A percentile compares a stretch with the other conserved stretches of the same genome.
Evolutionary conservation across 2,329 filamentous ascomycete genomes (phyloP).

Genomic region (Pseudogymnoascus sp.): DNA sequence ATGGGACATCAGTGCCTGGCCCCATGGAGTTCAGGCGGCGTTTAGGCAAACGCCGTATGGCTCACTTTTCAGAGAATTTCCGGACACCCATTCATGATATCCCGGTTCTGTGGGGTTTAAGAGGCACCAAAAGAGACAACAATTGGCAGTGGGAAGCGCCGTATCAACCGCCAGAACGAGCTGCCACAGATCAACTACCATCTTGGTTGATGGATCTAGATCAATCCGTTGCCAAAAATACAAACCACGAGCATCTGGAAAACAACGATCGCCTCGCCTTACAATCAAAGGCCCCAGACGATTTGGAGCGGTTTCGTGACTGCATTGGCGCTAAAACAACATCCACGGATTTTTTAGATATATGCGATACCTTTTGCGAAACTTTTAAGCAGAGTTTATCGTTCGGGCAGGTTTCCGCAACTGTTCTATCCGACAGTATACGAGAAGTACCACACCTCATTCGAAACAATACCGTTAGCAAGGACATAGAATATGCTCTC

Average conservation of each 20-base stretch:
- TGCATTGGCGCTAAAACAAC: not conserved
- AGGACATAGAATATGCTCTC: not conserved
- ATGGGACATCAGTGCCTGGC: conserved; percentile 31
- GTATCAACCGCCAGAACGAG: conserved; percentile 10
- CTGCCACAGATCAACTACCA: conserved; percentile 14
- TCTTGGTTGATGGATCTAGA: conserved; percentile 19
- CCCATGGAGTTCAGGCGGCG: conserved; percentile 28
- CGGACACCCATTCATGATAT: conserved; percentile 16
- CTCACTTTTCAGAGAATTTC: conserved; percentile 21
- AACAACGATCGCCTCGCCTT: not conserved
- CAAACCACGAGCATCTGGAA: not conserved
- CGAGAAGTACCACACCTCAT: conserved; percentile 13
- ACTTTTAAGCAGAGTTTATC: conserved; percentile 20
- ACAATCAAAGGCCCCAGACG: not conserved
- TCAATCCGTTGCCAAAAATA: not conserved
- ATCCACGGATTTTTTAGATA: not conserved
- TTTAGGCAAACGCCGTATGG: conserved; percentile 28
- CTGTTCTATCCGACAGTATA: conserved; percentile 15
- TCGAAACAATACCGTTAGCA: not conserved
- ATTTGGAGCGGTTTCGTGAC: conserved; percentile 3
- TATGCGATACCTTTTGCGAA: conserved; percentile 20
- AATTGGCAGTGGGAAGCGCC: conserved; percentile 28
- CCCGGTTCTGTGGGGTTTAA: conserved; percentile 19
- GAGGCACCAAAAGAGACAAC: conserved; percentile 21
- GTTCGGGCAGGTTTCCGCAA: conserved; percentile 19